phyloP scores from a whole-genome alignment of 2,329 filamentous ascomycete species.

The Penicillium sp. region DNA sequence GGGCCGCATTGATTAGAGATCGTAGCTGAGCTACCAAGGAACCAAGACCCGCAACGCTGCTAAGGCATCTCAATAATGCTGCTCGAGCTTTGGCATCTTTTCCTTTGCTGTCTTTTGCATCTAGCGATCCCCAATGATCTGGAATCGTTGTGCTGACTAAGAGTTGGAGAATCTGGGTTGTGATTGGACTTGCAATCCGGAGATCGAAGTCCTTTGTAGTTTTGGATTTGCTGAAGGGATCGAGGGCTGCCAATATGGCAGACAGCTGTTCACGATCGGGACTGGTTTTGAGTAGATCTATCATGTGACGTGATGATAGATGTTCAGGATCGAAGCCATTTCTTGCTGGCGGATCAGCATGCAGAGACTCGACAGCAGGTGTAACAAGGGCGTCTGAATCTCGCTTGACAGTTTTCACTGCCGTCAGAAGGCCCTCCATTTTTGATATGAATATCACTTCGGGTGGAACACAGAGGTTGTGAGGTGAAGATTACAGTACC shows the following conservation, averaged over 20 bases:
- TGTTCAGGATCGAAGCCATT: constrained; percentile 16
- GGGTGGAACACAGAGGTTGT: constrained; percentile 16
- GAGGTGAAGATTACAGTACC: constrained; percentile 23
- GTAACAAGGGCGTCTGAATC: constrained; percentile 20
- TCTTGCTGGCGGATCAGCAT: constrained; percentile 12
- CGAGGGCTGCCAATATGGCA: constrained; percentile 34
- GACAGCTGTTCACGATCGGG: constrained; percentile 38
- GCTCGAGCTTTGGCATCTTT: constrained; percentile 29
- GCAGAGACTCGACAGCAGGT: constrained; percentile 10
- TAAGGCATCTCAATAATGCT: constrained; percentile 62
- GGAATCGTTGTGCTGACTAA: constrained; percentile 73
- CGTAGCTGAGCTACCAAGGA: constrained; percentile 70
- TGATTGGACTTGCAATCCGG: constrained; percentile 61
- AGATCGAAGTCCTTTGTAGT: constrained; percentile 52
- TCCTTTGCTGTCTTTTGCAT: constrained; percentile 23
- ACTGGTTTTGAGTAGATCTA: constrained; percentile 41
- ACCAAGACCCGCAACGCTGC: constrained; percentile 73
- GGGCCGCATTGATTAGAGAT: constrained; percentile 49
- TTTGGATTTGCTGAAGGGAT: constrained; percentile 30
- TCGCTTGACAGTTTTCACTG: constrained; percentile 38
- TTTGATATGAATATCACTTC: constrained; percentile 7
- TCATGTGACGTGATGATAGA: constrained; percentile 31
- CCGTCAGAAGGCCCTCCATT: constrained; percentile 43
- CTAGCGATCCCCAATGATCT: constrained; percentile 73
- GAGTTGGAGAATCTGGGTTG: constrained; percentile 71